A percentile compares a stretch with the other conserved stretches of the same genome.
Evolutionary conservation across 805 yeast species (phyloP).

Genomic region (Candida suzukii): DNA sequence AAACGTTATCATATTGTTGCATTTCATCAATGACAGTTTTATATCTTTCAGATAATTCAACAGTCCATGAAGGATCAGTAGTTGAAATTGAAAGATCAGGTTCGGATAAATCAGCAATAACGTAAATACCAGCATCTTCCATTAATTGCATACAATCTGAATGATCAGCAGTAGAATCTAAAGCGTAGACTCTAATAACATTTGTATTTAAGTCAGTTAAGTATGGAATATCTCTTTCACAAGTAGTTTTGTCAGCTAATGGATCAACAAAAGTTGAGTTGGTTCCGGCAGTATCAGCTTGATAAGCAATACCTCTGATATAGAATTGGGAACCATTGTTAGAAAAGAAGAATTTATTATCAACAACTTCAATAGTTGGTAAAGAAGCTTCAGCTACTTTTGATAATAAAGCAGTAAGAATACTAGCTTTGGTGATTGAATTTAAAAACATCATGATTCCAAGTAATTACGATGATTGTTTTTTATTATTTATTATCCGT

Average conservation of each 20-base stretch:
- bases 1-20: constrained; percentile 61
- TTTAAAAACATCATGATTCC: constrained; percentile 30
- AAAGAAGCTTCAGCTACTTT: constrained; percentile 32
- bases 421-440: constrained; percentile 23
- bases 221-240: constrained; percentile 72
- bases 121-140: constrained; percentile 71
- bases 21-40: constrained; percentile 62
- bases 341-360: constrained; percentile 71
- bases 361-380: constrained; percentile 65
- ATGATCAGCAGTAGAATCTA: constrained; percentile 60
- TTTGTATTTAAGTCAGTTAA: constrained; percentile 56
- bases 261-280: constrained; percentile 57
- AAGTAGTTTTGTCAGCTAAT: constrained; percentile 51
- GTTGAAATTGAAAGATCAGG: constrained; percentile 61
- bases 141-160: constrained; percentile 59
- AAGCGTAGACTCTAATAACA: constrained; percentile 70
- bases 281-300: constrained; percentile 51
- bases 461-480: too few species aligned
- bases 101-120: constrained; percentile 71
- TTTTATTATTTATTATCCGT: too few species aligned
- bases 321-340: constrained; percentile 76
- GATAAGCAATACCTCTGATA: constrained; percentile 77
- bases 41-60: constrained; percentile 59
- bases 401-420: constrained; percentile 14
- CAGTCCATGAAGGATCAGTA: constrained; percentile 54